Evolutionary conservation across 2,329 filamentous ascomycete species (phyloP).

Genomic region (Scedosporium minutisporum): DNA sequence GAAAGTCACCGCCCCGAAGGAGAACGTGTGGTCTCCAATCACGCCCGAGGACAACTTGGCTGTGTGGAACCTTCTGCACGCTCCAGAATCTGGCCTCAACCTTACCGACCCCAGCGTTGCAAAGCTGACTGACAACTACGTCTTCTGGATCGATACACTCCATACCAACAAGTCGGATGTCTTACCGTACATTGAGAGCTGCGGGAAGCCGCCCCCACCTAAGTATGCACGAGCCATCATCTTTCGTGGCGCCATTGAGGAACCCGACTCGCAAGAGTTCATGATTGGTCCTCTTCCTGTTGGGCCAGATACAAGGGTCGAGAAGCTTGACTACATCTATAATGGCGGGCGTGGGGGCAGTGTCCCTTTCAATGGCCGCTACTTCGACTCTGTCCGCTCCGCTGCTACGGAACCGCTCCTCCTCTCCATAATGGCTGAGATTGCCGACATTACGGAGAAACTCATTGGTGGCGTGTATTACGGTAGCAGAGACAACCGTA

Average conservation of each 20-base stretch:
- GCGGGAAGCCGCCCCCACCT: slow-evolving; percentile 19
- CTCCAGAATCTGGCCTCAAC: slow-evolving; percentile 30
- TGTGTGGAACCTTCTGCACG: slow-evolving; percentile 32
- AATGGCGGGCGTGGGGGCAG: slow-evolving; percentile 29
- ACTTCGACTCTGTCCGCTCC: slow-evolving; percentile 20
- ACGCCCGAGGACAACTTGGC: slow-evolving; percentile 29
- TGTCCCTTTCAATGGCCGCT: slow-evolving; percentile 24
- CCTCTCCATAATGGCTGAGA: slow-evolving; percentile 28
- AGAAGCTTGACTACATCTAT: slow-evolving; percentile 31
- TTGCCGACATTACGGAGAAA: slow-evolving; percentile 33
- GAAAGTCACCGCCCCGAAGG: slow-evolving; percentile 23
- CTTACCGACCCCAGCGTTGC: slow-evolving; percentile 28
- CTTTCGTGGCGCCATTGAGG: slow-evolving; percentile 30
- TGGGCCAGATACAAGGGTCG: slow-evolving; percentile 22
- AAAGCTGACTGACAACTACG: slow-evolving; percentile 32
- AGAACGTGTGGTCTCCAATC: slow-evolving; percentile 32
- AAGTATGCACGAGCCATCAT: slow-evolving; percentile 37
- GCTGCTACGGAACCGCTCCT: slow-evolving; percentile 25
- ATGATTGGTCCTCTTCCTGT: slow-evolving; percentile 40
- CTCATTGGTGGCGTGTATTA: slow-evolving; percentile 26
- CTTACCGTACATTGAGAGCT: slow-evolving; percentile 31
- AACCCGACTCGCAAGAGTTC: slow-evolving; percentile 36
- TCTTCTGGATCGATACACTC: slow-evolving; percentile 36
- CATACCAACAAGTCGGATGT: slow-evolving; percentile 37
- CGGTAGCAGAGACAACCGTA: slow-evolving; percentile 18